These are phyloP conservation scores for Russula abietina DNA, from an alignment of 768 basidiomycete species.

Conservation along the genomic window DNA sequence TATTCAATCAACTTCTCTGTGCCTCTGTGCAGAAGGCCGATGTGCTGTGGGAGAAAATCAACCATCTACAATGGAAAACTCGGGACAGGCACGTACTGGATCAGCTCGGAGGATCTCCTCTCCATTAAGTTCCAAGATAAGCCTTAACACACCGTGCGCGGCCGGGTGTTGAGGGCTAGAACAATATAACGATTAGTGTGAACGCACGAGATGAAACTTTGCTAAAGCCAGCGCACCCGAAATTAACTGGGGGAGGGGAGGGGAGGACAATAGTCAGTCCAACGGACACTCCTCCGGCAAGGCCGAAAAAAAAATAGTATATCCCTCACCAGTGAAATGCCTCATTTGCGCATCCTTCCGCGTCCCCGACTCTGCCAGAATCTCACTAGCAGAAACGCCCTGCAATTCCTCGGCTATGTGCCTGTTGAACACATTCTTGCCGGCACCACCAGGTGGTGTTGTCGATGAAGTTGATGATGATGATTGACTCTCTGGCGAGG, in stretches of 20 bases:
- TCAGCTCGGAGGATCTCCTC: constrained; percentile 89
- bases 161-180: constrained; percentile 95
- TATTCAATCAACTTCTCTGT: constrained; percentile 99
- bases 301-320: neutral
- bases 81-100: constrained; percentile 42
- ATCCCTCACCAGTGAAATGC: constrained; percentile 81
- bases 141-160: constrained; percentile 94
- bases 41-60: constrained; percentile 50
- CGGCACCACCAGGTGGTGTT: constrained; percentile 30
- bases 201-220: neutral
- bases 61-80: neutral
- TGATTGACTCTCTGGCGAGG: constrained; percentile 23
- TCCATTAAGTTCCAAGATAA: constrained; percentile 96
- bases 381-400: constrained; percentile 68
- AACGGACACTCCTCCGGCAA: neutral
- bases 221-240: constrained; percentile 50
- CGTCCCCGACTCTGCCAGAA: constrained; percentile 67
- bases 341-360: constrained; percentile 75
- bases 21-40: constrained; percentile 93
- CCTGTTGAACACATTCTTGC: constrained; percentile 53
- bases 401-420: constrained; percentile 84
- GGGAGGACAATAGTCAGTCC: neutral
- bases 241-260: constrained; percentile 62
- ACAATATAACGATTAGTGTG: neutral
- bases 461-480: neutral